A percentile compares a stretch with the other conserved stretches of the same genome.
These are phyloP conservation scores for Suhomyces maxii DNA, from an alignment of 1,139 yeast genomes.

Conservation along the genomic window DNA sequence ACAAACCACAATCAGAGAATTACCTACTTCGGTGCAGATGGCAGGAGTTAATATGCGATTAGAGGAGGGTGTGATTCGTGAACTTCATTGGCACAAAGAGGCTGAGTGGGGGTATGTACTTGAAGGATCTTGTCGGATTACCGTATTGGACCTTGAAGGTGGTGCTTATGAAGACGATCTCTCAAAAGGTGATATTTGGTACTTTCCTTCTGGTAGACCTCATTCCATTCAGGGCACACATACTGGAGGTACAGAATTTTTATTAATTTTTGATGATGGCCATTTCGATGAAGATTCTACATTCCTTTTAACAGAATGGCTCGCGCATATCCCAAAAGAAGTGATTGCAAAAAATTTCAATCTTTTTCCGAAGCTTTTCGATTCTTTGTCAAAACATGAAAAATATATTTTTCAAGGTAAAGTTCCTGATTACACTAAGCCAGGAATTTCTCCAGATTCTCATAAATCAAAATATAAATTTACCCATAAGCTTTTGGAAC, in stretches of 20 bases:
- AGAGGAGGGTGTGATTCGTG: slow-evolving; percentile 1
- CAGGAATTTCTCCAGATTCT: neutral
- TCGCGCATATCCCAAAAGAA: neutral
- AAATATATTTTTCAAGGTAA: slow-evolving; percentile 1
- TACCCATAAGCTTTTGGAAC: neutral
- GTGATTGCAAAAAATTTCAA: slow-evolving; percentile 1
- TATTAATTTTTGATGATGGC: slow-evolving; percentile 1
- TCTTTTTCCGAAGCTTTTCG: neutral
- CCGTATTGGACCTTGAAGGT: neutral
- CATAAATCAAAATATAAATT: neutral
- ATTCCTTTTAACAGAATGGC: slow-evolving; percentile 1
- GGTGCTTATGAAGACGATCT: slow-evolving; percentile 1
- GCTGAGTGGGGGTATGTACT: slow-evolving; percentile 1
- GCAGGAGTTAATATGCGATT: slow-evolving; percentile 1
- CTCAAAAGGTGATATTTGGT: neutral
- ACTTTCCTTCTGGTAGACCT: neutral
- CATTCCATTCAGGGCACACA: neutral
- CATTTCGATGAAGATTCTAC: slow-evolving; percentile 1
- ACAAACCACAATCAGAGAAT: neutral
- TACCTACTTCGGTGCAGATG: neutral
- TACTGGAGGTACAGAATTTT: slow-evolving; percentile 1
- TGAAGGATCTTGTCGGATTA: neutral
- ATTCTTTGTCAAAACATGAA: neutral
- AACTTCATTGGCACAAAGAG: slow-evolving; percentile 1
- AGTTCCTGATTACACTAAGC: neutral